phyloP scores from a whole-genome alignment of 1,284 basidiomycete species.

The Austroboletus novae-zelandiae region DNA sequence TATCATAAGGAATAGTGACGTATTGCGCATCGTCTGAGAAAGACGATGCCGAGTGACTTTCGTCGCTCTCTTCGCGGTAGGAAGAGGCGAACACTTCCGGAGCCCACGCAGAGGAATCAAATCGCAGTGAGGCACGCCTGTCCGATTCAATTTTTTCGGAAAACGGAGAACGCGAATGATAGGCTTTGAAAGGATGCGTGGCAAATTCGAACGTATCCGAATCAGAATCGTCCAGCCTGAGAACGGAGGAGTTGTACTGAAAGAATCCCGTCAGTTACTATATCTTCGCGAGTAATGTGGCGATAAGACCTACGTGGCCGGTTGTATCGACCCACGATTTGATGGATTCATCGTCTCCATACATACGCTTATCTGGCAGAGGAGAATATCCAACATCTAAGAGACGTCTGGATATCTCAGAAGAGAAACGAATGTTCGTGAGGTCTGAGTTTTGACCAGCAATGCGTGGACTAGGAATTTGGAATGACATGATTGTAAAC shows the following conservation, averaged over 20 bases:
- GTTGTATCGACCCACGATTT: constrained; percentile 28
- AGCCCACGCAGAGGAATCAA: constrained; percentile 21
- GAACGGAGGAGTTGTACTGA: constrained; percentile 14
- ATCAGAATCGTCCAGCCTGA: constrained; percentile 3
- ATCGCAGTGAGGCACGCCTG: constrained; percentile 12
- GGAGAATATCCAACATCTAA: constrained; percentile 5
- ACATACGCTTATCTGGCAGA: constrained; percentile 19
- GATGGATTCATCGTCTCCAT: constrained; percentile 21
- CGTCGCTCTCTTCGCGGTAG: constrained; percentile 20
- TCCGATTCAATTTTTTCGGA: constrained; percentile 23
- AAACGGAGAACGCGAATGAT: constrained; percentile 15
- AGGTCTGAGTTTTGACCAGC: constrained; percentile 29
- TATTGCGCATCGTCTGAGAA: constrained; percentile 27
- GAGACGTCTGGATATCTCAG: neutral
- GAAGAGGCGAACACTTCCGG: constrained; percentile 12
- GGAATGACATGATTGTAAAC: constrained; percentile 20
- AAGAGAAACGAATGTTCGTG: constrained; percentile 12
- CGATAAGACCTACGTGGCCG: constrained; percentile 16
- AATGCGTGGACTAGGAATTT: constrained; percentile 16
- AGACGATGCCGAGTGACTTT: constrained; percentile 17
- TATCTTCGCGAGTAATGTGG: neutral
- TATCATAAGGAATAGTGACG: constrained; percentile 29
- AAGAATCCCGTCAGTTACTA: neutral
- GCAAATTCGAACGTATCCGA: constrained; percentile 12
- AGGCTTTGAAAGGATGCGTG: constrained; percentile 19